Conservation (phyloP, 768 basidiomycete genomes). For the Pleurotus djamor region DNA sequence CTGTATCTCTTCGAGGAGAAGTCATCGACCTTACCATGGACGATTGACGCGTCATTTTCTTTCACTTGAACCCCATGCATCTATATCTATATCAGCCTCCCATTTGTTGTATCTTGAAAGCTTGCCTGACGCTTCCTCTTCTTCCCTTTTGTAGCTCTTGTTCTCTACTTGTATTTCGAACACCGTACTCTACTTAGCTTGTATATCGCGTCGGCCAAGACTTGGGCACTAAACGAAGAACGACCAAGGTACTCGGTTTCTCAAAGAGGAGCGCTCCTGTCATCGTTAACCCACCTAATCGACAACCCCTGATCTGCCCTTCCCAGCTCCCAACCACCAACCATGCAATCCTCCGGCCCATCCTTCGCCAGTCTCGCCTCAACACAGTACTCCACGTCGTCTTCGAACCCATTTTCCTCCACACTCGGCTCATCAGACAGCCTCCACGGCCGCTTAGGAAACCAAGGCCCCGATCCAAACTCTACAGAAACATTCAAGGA, state of each 20-base stretch:
- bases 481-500: constrained; percentile 64
- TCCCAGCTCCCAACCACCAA: not conserved
- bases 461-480: constrained; percentile 47
- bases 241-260: no score
- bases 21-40: not conserved
- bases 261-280: no score
- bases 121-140: no score
- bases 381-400: not conserved
- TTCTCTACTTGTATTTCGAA: no score
- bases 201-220: no score
- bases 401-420: not conserved
- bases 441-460: constrained; percentile 10
- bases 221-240: no score
- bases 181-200: no score
- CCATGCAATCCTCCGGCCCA: constrained; percentile 2
- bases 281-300: no score
- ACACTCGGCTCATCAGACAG: not conserved
- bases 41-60: not conserved
- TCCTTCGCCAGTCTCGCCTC: not conserved
- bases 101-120: no score
- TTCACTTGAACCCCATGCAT: not conserved
- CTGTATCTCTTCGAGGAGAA: not conserved
- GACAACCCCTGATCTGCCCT: no score
- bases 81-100: no score
- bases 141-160: no score